Conservation (phyloP, 352 stramenopile species). For the Discostella stelligera region DNA sequence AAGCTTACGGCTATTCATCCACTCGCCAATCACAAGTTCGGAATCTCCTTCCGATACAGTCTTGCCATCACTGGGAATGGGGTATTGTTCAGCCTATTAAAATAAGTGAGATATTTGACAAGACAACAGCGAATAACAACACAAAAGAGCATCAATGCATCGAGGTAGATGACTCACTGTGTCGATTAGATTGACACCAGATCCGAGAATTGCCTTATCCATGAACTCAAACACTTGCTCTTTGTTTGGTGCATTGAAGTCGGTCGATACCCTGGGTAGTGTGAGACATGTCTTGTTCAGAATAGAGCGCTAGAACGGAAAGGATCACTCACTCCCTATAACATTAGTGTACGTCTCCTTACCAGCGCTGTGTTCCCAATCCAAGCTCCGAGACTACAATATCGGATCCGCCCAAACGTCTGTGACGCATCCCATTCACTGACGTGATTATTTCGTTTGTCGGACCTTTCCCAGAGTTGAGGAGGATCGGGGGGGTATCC, state of each 20-base stretch:
- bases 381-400: slow-evolving; percentile 81
- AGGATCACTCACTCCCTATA: neutral
- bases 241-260: slow-evolving; percentile 82
- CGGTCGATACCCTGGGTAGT: slow-evolving; percentile 52
- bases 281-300: slow-evolving; percentile 2
- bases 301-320: no score
- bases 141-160: neutral
- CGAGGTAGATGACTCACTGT: slow-evolving; percentile 50
- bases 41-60: slow-evolving; percentile 68
- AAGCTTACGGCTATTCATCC: slow-evolving; percentile 66
- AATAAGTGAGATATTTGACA: neutral
- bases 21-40: slow-evolving; percentile 79
- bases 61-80: slow-evolving; percentile 76
- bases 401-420: slow-evolving; percentile 72
- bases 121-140: neutral
- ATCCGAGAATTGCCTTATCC: slow-evolving; percentile 78
- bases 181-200: slow-evolving; percentile 83
- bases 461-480: slow-evolving; percentile 22
- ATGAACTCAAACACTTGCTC: slow-evolving; percentile 79
- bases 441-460: slow-evolving; percentile 75
- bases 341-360: neutral
- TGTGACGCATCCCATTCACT: slow-evolving; percentile 76
- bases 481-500: neutral
- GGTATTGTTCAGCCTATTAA: slow-evolving; percentile 71
- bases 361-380: slow-evolving; percentile 82